These are phyloP conservation scores for Clarireedia paspali DNA, from an alignment of 2,329 filamentous ascomycete species.

Conservation along the genomic window DNA sequence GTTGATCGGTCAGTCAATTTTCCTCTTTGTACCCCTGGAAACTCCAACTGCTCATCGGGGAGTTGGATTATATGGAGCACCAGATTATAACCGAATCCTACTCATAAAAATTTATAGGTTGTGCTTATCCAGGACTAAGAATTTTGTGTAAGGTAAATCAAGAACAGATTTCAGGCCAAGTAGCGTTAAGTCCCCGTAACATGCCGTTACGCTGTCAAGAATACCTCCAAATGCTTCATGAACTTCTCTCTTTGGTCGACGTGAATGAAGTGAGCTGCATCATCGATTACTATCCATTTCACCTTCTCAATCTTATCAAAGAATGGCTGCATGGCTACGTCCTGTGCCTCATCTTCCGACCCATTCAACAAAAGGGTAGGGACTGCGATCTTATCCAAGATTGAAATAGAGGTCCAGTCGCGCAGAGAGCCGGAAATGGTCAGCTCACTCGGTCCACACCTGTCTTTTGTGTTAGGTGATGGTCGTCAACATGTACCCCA, in stretches of 20 bases:
- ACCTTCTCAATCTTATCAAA: constrained; percentile 31
- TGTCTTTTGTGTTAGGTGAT: not conserved
- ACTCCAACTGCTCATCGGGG: too few species aligned
- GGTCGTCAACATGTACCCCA: not conserved
- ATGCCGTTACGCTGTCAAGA: not conserved
- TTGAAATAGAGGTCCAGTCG: constrained; percentile 25
- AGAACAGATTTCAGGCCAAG: too few species aligned
- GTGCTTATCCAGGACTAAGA: too few species aligned
- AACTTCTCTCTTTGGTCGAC: constrained; percentile 8
- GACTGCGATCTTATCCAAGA: constrained; percentile 25
- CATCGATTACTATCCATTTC: constrained; percentile 32
- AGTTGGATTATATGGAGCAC: too few species aligned
- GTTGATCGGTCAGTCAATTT: too few species aligned
- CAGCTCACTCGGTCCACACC: constrained; percentile 27
- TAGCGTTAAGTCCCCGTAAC: not conserved
- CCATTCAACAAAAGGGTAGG: constrained; percentile 33
- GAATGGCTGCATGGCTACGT: constrained; percentile 30
- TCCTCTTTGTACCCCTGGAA: too few species aligned
- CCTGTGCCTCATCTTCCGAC: constrained; percentile 30
- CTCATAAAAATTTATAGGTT: too few species aligned
- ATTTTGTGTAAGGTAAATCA: too few species aligned
- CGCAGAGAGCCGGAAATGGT: constrained; percentile 22
- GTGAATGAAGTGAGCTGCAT: constrained; percentile 27
- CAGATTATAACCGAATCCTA: too few species aligned
- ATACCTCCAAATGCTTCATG: constrained; percentile 5